Evolutionary conservation across 441 rosid genomes (phyloP), one percentile per base, ranked within the genome.

Genomic region (Gossypium davidsonii): DNA sequence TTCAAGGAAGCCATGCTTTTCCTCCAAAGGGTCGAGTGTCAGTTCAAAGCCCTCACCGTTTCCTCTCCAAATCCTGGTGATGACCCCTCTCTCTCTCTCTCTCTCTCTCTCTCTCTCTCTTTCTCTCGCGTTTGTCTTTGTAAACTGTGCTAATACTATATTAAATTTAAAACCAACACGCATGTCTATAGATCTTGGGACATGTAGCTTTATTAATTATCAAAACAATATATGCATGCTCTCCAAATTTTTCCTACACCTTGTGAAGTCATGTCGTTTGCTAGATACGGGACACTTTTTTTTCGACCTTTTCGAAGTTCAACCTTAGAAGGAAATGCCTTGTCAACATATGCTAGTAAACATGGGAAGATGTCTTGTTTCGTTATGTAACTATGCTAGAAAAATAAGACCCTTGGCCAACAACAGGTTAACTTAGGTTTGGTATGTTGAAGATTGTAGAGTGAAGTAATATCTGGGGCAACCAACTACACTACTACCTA

Each of bases 1-100:
- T 85, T 90, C 81, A 96, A 89, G 51, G 99, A 96, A 83, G 97
- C 98, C 77, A 86, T 91, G 94, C 80, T 87, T 75, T 93, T 95
- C 70, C 90, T 95, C 25, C 88, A 86, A 79, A 90, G 87, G 69
- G 87, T 93, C 12, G 98, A 95, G 82, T 84, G 76, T 73, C 99
- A 95, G 81, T 90, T 93, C 85, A 91, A 89, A 82, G 85, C 98
- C 63, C 88, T 95, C 4, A 71, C 90, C 48, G 74, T 91, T 14
- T 82, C 86, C 52, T 83, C 92, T 66, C 67, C 85, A 31, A 78
- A 79, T 72, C 85, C 93, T 77, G 97, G 95, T 89, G 76, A 77
- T 69, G 72, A 78, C 70, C 9, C 15, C 21, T 51, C 8, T 48
- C 17, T 49, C 5, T 49, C 17, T 4, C 53, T 49, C 8, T 48